phyloP scores from a whole-genome alignment of 179 eudicot genomes.

The Nepenthes alata region DNA sequence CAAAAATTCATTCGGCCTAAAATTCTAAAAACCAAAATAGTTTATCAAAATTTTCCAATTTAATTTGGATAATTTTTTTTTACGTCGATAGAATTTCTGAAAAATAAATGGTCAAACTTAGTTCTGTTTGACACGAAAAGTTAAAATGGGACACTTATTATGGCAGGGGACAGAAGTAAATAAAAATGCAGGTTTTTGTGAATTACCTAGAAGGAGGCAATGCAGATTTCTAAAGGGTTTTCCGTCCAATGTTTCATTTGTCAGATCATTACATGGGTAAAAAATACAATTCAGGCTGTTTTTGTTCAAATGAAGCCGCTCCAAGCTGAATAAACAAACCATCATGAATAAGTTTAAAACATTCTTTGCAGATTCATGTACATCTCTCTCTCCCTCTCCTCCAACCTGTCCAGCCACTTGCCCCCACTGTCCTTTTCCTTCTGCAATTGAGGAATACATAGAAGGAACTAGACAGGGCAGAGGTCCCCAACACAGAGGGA shows the following conservation, averaged over 20 bases:
- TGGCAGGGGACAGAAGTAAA: not conserved
- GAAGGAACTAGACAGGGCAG: not conserved
- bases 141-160: too few species aligned
- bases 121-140: too few species aligned
- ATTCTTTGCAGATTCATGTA: not conserved
- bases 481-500: not conserved
- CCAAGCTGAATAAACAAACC: constrained; percentile 35
- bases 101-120: too few species aligned
- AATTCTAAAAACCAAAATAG: too few species aligned
- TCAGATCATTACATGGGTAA: constrained; percentile 38
- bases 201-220: constrained; percentile 75
- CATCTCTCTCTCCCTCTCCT: not conserved
- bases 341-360: not conserved
- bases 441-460: too few species aligned
- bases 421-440: too few species aligned
- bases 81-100: too few species aligned
- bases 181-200: not conserved
- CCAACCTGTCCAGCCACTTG: not conserved
- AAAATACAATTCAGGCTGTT: constrained; percentile 42
- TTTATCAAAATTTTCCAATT: too few species aligned
- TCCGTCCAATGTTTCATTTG: constrained; percentile 11
- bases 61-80: too few species aligned
- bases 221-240: constrained; percentile 52
- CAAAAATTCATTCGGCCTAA: too few species aligned
- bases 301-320: constrained; percentile 77